A percentile compares a stretch with the other conserved stretches of the same genome.
phyloP scores from a whole-genome alignment of 352 stramenopile species.

The Phytophthora meadii region DNA sequence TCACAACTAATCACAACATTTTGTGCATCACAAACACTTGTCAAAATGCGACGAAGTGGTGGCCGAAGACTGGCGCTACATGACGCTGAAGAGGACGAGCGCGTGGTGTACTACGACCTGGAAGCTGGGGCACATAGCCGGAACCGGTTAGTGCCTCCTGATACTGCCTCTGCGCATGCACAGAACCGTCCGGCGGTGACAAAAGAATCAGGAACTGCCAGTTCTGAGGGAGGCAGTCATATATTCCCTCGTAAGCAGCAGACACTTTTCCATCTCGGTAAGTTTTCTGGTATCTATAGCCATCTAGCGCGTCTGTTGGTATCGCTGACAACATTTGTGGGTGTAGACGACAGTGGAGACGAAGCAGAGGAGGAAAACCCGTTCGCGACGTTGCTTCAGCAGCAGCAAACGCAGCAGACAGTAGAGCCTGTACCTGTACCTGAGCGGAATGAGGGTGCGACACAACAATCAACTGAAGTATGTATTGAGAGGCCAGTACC shows the following conservation, averaged over 20 bases:
- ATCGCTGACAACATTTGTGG: slow-evolving; percentile 10
- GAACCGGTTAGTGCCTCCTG: slow-evolving; percentile 29
- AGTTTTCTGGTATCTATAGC: not conserved
- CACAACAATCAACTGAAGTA: not conserved
- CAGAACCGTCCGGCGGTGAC: slow-evolving; percentile 2
- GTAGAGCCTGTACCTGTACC: slow-evolving; percentile 2
- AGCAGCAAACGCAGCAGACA: slow-evolving; percentile 9
- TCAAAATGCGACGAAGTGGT: slow-evolving; percentile 10
- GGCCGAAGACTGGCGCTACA: slow-evolving; percentile 12
- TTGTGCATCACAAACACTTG: slow-evolving; percentile 4
- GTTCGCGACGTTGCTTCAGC: slow-evolving; percentile 66
- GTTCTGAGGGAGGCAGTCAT: slow-evolving; percentile 28
- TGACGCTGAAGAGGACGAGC: slow-evolving; percentile 46
- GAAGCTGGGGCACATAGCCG: slow-evolving; percentile 38
- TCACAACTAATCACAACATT: not conserved
- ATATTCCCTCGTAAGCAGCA: slow-evolving; percentile 50
- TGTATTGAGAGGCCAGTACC: not conserved
- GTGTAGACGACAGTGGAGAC: slow-evolving; percentile 39
- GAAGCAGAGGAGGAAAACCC: slow-evolving; percentile 57
- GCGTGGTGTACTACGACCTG: slow-evolving; percentile 71
- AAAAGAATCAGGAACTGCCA: slow-evolving; percentile 1
- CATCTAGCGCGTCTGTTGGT: not conserved
- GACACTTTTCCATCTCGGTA: slow-evolving; percentile 51
- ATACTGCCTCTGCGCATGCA: slow-evolving; percentile 8
- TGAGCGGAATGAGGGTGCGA: not conserved